Evolutionary conservation across 2,329 filamentous ascomycete genomes (phyloP), one percentile per base, ranked within the genome.

Genomic region (Diaporthe amygdali): DNA sequence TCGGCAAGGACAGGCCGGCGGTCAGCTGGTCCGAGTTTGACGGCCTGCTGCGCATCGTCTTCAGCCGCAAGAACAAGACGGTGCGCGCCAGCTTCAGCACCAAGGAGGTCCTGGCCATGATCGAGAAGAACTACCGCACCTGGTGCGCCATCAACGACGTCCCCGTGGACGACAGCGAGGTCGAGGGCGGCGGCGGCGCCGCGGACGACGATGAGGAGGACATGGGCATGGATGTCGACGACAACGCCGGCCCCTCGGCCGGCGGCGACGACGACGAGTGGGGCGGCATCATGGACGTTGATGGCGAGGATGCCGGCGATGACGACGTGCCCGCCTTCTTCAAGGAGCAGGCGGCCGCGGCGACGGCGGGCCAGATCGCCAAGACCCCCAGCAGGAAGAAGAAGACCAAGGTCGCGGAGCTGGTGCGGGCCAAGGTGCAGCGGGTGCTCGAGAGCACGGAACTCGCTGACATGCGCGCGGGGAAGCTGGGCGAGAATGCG

Each of bases 1-100:
- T 89, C 46, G 95, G 95, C 14, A 85, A 83, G 59, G 89, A 91
- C 74, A 86, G 94, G 46, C 96, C 96, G 67, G 92, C 94, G 76
- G 95, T 98, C 74, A 94, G 91, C 79, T 98, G 96, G 82, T 94
- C 97, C 67, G 96, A 98, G 81, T 98, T 95, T 92, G 96, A 98
- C 79, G 95, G 96, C 12, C 86, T 98, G 79, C 82, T 98, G 73
- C 87, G 94, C 64, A 90, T 97, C 49, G 91, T 91, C 73, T 97
- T 97, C 76, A 88, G 88, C 73, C 87, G 96, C 76, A 96, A 97
- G 84, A 98, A 98, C 83, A 94, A 95, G 81, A 97, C 94, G 1
- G 84, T 98, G 68, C 88, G 95, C 47, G 92, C 96, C 6, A 92
- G 90, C 73, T 97, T 95, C 84, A 93, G 93, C 20, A 95, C 93